Conservation (phyloP, 2,329 filamentous ascomycete species). For the Coniochaeta hoffmannii region DNA sequence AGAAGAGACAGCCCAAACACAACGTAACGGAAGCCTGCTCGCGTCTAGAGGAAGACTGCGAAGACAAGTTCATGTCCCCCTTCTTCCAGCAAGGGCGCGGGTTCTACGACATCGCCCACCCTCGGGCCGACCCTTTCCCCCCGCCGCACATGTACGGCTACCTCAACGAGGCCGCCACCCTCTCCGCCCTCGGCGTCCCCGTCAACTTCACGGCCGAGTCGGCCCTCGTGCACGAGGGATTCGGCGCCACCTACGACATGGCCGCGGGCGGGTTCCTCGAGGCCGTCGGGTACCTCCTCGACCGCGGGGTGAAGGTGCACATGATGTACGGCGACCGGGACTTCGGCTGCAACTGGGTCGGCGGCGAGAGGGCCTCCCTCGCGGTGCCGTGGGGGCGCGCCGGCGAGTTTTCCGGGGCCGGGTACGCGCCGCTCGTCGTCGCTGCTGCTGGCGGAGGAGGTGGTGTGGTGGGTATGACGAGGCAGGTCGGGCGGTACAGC, state of each 20-base stretch:
- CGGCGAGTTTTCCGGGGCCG: slow-evolving; percentile 41
- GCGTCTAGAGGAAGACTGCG: slow-evolving; percentile 32
- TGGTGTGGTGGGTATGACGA: slow-evolving; percentile 52
- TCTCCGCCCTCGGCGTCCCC: slow-evolving; percentile 49
- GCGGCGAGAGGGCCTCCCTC: slow-evolving; percentile 43
- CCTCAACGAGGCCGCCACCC: slow-evolving; percentile 49
- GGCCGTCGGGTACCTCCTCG: slow-evolving; percentile 44
- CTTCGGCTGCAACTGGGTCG: slow-evolving; percentile 50
- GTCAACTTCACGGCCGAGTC: slow-evolving; percentile 47
- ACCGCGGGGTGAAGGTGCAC: slow-evolving; percentile 48
- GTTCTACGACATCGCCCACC: slow-evolving; percentile 50
- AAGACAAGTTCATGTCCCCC: slow-evolving; percentile 16
- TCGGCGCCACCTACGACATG: slow-evolving; percentile 26
- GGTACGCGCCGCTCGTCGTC: slow-evolving; percentile 55
- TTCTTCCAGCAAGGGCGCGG: slow-evolving; percentile 30
- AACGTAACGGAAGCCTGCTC: slow-evolving; percentile 9
- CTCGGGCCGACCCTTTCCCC: slow-evolving; percentile 43
- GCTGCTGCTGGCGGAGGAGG: slow-evolving; percentile 27
- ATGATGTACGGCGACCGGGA: slow-evolving; percentile 53
- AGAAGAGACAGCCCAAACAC: slow-evolving; percentile 1
- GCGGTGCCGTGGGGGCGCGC: slow-evolving; percentile 35
- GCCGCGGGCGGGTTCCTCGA: slow-evolving; percentile 28
- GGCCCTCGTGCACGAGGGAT: slow-evolving; percentile 34
- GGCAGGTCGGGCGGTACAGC: slow-evolving; percentile 59
- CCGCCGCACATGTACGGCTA: slow-evolving; percentile 44